A percentile compares a stretch with the other conserved stretches of the same genome.
Conservation (phyloP, 2,329 filamentous ascomycete genomes). For the Colletotrichum shisoi region DNA sequence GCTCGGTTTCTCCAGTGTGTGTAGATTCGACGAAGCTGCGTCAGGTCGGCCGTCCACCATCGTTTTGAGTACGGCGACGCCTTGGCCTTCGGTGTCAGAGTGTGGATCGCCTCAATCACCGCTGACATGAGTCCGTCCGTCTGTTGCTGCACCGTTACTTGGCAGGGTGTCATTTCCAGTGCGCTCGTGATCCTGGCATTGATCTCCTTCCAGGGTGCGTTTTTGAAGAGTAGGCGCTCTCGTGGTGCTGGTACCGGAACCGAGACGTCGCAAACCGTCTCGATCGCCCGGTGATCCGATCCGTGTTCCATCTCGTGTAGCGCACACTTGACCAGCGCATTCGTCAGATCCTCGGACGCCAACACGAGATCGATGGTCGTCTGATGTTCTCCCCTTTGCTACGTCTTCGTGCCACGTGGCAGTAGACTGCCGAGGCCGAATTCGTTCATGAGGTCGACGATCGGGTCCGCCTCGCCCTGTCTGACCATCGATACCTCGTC, state of each 20-base stretch:
- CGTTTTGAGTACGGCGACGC: conserved; percentile 44
- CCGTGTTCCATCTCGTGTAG: conserved; percentile 41
- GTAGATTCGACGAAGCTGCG: conserved; percentile 44
- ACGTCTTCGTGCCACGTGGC: conserved; percentile 48
- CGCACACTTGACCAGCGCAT: conserved; percentile 36
- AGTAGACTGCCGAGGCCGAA: conserved; percentile 48
- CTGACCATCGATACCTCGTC: conserved; percentile 38
- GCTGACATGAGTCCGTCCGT: conserved; percentile 5
- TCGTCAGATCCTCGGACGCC: conserved; percentile 40
- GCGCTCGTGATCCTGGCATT: conserved; percentile 32
- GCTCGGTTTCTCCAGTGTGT: conserved; percentile 45
- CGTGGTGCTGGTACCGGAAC: conserved; percentile 18
- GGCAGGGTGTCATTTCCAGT: conserved; percentile 42
- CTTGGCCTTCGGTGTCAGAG: conserved; percentile 43
- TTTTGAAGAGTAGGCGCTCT: conserved; percentile 43
- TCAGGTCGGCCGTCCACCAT: conserved; percentile 46
- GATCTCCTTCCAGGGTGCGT: conserved; percentile 43
- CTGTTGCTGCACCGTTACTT: conserved; percentile 15
- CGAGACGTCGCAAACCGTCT: conserved; percentile 44
- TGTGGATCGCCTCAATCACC: conserved; percentile 18
- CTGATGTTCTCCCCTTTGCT: conserved; percentile 41
- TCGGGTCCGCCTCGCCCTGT: conserved; percentile 49
- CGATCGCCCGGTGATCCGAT: conserved; percentile 47
- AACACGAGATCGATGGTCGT: conserved; percentile 45
- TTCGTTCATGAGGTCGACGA: conserved; percentile 50